These are phyloP conservation scores for Vitis hybrid DNA, from an alignment of 177 flowering plant species.

Conservation along the genomic window DNA sequence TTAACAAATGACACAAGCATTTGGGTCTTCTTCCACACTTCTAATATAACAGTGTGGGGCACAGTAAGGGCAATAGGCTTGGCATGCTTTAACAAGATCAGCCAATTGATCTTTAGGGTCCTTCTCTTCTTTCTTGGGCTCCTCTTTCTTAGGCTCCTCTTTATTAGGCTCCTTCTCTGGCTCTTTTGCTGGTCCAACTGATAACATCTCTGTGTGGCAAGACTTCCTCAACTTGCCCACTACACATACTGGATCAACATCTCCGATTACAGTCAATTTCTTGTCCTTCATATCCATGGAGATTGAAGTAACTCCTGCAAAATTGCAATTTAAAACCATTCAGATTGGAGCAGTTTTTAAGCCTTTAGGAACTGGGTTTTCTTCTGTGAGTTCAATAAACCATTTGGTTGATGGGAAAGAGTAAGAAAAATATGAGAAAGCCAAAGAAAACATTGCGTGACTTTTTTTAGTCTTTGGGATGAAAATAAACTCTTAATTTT, in stretches of 20 bases:
- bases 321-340: background rate
- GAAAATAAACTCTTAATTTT: background rate
- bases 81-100: slow-evolving; percentile 10
- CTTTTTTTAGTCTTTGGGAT: too few relatives aligned
- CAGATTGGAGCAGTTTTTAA: background rate
- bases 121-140: slow-evolving; percentile 16
- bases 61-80: slow-evolving; percentile 6
- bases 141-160: slow-evolving; percentile 6
- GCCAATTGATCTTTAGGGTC: slow-evolving; percentile 7
- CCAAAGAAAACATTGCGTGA: too few relatives aligned
- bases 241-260: slow-evolving; percentile 31
- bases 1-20: slow-evolving; percentile 24
- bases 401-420: background rate
- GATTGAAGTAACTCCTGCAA: slow-evolving; percentile 36
- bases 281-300: slow-evolving; percentile 26
- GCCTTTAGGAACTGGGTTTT: background rate
- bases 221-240: slow-evolving; percentile 30
- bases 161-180: slow-evolving; percentile 15
- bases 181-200: slow-evolving; percentile 40
- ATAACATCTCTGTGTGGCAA: slow-evolving; percentile 17
- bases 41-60: background rate
- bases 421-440: background rate
- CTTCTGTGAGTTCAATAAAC: background rate
- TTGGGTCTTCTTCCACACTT: slow-evolving; percentile 21
- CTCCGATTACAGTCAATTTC: slow-evolving; percentile 35